These are phyloP conservation scores for Cladorrhinum sp. DNA, from an alignment of 2,329 filamentous ascomycete genomes.

Conservation along the genomic window DNA sequence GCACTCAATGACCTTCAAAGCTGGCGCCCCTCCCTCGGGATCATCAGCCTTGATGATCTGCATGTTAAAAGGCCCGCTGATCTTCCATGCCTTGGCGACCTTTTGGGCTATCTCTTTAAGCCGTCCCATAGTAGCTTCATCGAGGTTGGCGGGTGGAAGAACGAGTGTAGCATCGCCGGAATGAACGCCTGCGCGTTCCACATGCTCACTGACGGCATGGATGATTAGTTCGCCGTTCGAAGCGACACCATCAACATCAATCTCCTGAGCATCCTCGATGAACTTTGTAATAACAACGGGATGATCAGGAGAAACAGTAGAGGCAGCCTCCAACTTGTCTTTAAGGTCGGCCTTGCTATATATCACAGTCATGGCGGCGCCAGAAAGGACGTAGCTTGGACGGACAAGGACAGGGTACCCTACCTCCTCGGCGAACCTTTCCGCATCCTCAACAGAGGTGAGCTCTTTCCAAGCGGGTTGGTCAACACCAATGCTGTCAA, in stretches of 20 bases:
- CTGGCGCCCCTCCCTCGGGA: constrained; percentile 68
- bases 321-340: constrained; percentile 89
- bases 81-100: constrained; percentile 94
- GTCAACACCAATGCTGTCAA: constrained; percentile 94
- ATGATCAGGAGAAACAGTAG: constrained; percentile 89
- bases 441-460: constrained; percentile 83
- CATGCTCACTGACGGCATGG: constrained; percentile 91
- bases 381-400: constrained; percentile 92
- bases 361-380: constrained; percentile 98
- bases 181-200: constrained; percentile 96
- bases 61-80: constrained; percentile 99
- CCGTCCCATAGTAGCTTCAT: constrained; percentile 73
- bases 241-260: constrained; percentile 92
- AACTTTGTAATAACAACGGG: constrained; percentile 98
- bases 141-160: constrained; percentile 78
- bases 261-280: constrained; percentile 94
- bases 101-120: constrained; percentile 95
- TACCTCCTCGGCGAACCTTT: constrained; percentile 78
- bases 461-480: constrained; percentile 98
- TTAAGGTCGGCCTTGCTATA: constrained; percentile 82
- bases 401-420: constrained; percentile 94
- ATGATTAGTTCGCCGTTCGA: constrained; percentile 81
- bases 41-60: constrained; percentile 94
- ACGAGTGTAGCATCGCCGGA: constrained; percentile 95
- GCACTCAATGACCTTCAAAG: constrained; percentile 95